Percentiles rank a stretch among this genome's conserved stretches.
Conservation (phyloP, 805 yeast species). For the Candida orba region DNA sequence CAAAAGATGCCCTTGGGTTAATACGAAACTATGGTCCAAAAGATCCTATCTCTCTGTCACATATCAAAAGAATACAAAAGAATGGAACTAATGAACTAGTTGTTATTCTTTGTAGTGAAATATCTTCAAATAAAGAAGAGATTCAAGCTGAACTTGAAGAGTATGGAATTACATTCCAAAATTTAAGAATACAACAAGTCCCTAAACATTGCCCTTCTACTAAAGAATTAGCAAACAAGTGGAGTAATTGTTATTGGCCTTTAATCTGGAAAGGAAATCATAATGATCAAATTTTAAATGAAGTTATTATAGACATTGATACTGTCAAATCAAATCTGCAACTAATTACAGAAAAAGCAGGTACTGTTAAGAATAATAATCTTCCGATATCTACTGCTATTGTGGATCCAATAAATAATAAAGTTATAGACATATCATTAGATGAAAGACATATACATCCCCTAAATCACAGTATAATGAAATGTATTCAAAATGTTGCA, state of each 20-base stretch:
- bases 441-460: slow-evolving; percentile 44
- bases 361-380: slow-evolving; percentile 11
- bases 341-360: slow-evolving; percentile 24
- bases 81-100: slow-evolving; percentile 21
- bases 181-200: slow-evolving; percentile 28
- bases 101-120: slow-evolving; percentile 38
- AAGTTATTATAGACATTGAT: slow-evolving; percentile 41
- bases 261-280: slow-evolving; percentile 93
- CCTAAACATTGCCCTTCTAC: slow-evolving; percentile 65
- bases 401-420: slow-evolving; percentile 46
- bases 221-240: slow-evolving; percentile 53
- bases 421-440: slow-evolving; percentile 27
- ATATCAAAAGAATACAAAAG: slow-evolving; percentile 52
- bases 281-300: slow-evolving; percentile 58
- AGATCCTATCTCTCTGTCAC: slow-evolving; percentile 27
- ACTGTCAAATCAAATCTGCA: slow-evolving; percentile 30
- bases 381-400: slow-evolving; percentile 54
- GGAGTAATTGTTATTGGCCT: slow-evolving; percentile 80
- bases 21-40: slow-evolving; percentile 19
- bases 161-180: slow-evolving; percentile 14
- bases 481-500: slow-evolving; percentile 62
- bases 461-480: slow-evolving; percentile 69
- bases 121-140: slow-evolving; percentile 23
- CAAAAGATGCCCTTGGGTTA: slow-evolving; percentile 19
- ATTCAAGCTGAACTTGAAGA: slow-evolving; percentile 19